phyloP scores from a whole-genome alignment of 1,139 yeast species.

The Candida sanyaensis region DNA sequence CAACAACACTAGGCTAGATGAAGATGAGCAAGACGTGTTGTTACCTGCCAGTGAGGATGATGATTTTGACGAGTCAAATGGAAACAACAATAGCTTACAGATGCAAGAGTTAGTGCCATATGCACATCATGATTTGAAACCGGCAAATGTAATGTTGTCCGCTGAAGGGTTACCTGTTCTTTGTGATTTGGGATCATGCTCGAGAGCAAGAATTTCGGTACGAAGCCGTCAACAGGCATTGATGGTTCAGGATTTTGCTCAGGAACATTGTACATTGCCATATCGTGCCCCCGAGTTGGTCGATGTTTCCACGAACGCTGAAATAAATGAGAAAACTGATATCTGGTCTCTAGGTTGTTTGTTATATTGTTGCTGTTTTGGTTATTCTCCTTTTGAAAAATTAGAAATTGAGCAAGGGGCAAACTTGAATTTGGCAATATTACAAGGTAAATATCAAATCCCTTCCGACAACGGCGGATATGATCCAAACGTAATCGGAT shows the following conservation, averaged over 20 bases:
- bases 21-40: conserved; percentile 25
- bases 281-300: conserved; percentile 89
- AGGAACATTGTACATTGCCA: conserved; percentile 84
- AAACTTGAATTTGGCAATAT: conserved; percentile 73
- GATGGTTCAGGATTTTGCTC: conserved; percentile 76
- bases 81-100: conserved; percentile 29
- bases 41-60: conserved; percentile 11
- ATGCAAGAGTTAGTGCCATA: conserved; percentile 64
- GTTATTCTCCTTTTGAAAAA: conserved; percentile 84
- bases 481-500: conserved; percentile 51
- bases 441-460: conserved; percentile 65
- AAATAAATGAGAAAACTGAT: conserved; percentile 73
- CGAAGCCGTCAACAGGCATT: conserved; percentile 70
- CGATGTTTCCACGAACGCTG: conserved; percentile 67
- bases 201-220: conserved; percentile 58
- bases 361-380: conserved; percentile 74
- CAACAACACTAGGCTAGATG: conserved; percentile 21
- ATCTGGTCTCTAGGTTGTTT: conserved; percentile 93
- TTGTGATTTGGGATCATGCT: conserved; percentile 82
- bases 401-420: conserved; percentile 84
- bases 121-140: conserved; percentile 87
- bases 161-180: conserved; percentile 75
- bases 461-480: conserved; percentile 53
- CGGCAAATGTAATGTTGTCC: conserved; percentile 83
- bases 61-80: conserved; percentile 10